Percentiles rank a stretch among this genome's conserved stretches.
phyloP scores from a whole-genome alignment of 73 alveolate species.

The Loxodes magnus region DNA sequence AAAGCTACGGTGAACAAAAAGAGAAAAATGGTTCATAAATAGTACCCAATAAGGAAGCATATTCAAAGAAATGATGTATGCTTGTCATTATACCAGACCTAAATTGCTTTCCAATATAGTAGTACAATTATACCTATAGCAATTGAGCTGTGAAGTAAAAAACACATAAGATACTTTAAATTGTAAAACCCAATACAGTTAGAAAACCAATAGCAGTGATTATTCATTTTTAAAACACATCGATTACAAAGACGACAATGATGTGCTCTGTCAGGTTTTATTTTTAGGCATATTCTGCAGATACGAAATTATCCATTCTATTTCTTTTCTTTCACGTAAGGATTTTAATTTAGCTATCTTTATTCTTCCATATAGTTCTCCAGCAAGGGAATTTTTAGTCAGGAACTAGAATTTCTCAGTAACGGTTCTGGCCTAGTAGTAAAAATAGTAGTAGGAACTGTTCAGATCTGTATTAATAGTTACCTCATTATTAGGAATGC shows the following conservation, averaged over 20 bases:
- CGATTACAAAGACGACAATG: conserved; percentile 60
- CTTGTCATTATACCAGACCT: not conserved
- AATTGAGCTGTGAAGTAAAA: conserved; percentile 9
- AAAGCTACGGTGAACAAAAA: conserved; percentile 15
- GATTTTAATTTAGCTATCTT: too few relatives aligned
- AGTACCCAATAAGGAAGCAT: conserved; percentile 4
- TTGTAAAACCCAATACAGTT: conserved; percentile 52
- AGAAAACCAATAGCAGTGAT: conserved; percentile 63
- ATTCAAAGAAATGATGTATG: not conserved
- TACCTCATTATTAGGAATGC: too few relatives aligned
- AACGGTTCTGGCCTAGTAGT: too few relatives aligned
- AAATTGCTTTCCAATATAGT: conserved; percentile 9
- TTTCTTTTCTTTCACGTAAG: too few relatives aligned
- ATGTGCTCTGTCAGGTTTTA: conserved; percentile 39
- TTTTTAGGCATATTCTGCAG: conserved; percentile 19
- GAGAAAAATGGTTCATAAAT: conserved; percentile 6
- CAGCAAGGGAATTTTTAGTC: too few relatives aligned
- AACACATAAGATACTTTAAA: conserved; percentile 32
- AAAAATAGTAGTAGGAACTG: too few relatives aligned
- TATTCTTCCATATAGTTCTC: too few relatives aligned
- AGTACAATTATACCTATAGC: not conserved
- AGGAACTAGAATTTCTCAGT: too few relatives aligned
- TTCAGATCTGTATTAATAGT: too few relatives aligned
- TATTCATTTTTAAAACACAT: conserved; percentile 53
- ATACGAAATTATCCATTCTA: too few relatives aligned